Conservation (phyloP, 208 protist genomes). For the Lotmaria passim region DNA sequence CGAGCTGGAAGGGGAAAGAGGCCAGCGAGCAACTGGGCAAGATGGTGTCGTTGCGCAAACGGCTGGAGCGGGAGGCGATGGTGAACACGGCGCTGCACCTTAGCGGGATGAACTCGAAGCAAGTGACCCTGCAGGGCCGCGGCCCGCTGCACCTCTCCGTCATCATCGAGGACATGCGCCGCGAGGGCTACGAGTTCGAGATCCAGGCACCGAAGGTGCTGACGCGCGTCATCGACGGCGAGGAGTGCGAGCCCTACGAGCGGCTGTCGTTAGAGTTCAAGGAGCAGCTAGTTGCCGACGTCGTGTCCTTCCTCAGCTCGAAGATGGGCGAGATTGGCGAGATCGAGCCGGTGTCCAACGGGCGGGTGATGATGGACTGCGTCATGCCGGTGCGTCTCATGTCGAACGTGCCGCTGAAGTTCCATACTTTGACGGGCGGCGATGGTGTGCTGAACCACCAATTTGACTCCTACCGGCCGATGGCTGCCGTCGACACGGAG, state of each 20-base stretch:
- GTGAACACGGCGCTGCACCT: constrained; percentile 94
- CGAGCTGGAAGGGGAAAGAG: constrained; percentile 92
- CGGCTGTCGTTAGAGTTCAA: constrained; percentile 84
- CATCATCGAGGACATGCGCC: constrained; percentile 97
- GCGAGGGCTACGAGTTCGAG: constrained; percentile 97
- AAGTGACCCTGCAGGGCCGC: constrained; percentile 91
- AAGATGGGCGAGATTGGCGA: constrained; percentile 92
- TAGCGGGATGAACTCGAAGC: constrained; percentile 37
- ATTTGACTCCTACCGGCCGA: constrained; percentile 86
- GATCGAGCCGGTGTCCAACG: constrained; percentile 78
- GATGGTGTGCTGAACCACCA: constrained; percentile 90
- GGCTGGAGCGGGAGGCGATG: constrained; percentile 92
- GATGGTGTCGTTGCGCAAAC: constrained; percentile 67
- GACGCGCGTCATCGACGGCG: constrained; percentile 77
- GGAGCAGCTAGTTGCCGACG: constrained; percentile 60
- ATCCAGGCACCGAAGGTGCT: constrained; percentile 95
- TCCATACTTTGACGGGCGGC: constrained; percentile 87
- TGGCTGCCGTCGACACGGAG: constrained; percentile 64
- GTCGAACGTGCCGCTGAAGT: constrained; percentile 80
- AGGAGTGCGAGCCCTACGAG: constrained; percentile 89
- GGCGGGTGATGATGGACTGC: constrained; percentile 81
- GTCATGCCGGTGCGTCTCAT: constrained; percentile 91
- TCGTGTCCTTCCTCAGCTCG: constrained; percentile 87
- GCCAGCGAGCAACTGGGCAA: constrained; percentile 77
- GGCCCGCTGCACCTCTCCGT: constrained; percentile 98